phyloP scores from a whole-genome alignment of 495 filamentous ascomycete genomes.

The Talaromyces liani region DNA sequence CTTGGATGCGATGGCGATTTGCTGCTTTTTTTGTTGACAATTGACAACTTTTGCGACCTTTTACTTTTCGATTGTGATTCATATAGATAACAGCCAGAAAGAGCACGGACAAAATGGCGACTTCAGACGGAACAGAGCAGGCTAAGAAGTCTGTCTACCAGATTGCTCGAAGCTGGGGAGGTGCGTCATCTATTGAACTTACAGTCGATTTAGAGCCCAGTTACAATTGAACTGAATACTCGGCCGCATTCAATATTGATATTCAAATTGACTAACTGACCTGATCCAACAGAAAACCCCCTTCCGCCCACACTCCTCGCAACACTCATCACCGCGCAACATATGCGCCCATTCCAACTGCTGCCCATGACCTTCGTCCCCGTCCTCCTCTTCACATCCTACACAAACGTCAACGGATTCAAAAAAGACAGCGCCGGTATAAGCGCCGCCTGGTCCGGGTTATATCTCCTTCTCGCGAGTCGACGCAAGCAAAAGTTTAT shows the following conservation, averaged over 20 bases:
- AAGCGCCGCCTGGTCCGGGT: conserved; percentile 75
- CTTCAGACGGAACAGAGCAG: conserved; percentile 30
- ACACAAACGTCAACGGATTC: conserved; percentile 71
- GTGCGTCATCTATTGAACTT: conserved; percentile 35
- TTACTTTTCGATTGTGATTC: not conserved
- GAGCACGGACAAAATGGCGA: conserved; percentile 23
- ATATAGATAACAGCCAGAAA: not conserved
- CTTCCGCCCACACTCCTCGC: conserved; percentile 73
- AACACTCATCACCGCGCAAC: conserved; percentile 69
- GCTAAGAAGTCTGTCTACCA: conserved; percentile 43
- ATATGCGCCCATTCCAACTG: conserved; percentile 64
- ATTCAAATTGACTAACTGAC: not conserved
- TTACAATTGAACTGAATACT: not conserved
- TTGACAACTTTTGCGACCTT: not conserved
- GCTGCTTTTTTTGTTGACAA: not conserved
- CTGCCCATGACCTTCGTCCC: conserved; percentile 79
- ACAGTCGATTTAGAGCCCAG: not conserved
- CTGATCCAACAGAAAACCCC: conserved; percentile 56
- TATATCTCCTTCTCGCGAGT: conserved; percentile 73
- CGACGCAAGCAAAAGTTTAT: conserved; percentile 53
- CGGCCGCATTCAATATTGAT: too few species aligned
- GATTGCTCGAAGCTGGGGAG: conserved; percentile 59
- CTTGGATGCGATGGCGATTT: not conserved
- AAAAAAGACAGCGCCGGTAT: conserved; percentile 77
- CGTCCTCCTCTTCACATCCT: conserved; percentile 77